A percentile compares a stretch with the other conserved stretches of the same genome.
phyloP scores from a whole-genome alignment of 306 rosid species.

The Prunus persica region DNA sequence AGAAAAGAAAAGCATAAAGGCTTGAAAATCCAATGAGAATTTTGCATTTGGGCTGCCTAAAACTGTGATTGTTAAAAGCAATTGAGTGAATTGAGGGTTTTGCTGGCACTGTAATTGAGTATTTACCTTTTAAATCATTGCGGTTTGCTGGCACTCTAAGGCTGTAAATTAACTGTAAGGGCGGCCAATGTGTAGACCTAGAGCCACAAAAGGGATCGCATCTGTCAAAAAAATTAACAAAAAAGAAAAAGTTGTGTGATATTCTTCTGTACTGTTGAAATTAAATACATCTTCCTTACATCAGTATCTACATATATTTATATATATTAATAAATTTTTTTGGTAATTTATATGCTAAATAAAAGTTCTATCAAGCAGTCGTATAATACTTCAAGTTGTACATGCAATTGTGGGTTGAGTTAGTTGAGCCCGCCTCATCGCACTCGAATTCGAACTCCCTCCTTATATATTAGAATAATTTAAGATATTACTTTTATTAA shows the following conservation, averaged over 20 bases:
- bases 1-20: too few relatives aligned
- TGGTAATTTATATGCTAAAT: too few relatives aligned
- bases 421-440: fast-evolving
- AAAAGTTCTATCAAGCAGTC: neutral
- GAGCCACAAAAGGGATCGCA: conserved; percentile 11
- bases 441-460: fast-evolving
- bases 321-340: too few relatives aligned
- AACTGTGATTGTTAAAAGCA: neutral
- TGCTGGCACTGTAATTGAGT: neutral
- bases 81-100: neutral
- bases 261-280: neutral
- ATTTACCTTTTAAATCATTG: neutral
- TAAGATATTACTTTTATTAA: fast-evolving
- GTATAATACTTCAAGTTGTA: neutral
- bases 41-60: neutral
- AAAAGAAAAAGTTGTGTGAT: neutral
- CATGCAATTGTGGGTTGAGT: neutral
- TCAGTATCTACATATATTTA: neutral
- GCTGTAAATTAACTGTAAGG: conserved; percentile 1
- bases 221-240: neutral
- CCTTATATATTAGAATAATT: too few relatives aligned
- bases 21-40: neutral
- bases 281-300: neutral
- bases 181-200: neutral
- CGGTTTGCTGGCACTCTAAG: neutral